phyloP scores from a whole-genome alignment of 768 basidiomycete genomes.

The Suillus sp. region DNA sequence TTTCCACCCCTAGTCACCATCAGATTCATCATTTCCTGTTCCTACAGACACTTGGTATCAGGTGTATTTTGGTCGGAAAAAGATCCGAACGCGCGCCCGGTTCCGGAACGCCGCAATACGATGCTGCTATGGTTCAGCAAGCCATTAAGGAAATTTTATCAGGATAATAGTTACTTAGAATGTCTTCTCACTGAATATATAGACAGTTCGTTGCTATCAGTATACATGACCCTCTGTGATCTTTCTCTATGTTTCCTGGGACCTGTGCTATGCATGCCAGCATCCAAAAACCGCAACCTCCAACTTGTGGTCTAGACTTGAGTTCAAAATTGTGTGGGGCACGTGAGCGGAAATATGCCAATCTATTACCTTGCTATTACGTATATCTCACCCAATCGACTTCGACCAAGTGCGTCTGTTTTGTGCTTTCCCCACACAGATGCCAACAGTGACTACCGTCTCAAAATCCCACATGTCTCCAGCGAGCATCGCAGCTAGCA shows the following conservation, averaged over 20 bases:
- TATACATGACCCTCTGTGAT: not conserved
- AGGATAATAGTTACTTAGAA: slow-evolving; percentile 3
- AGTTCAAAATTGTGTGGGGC: not conserved
- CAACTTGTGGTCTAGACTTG: not conserved
- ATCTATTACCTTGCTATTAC: slow-evolving; percentile 2
- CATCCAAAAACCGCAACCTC: not conserved
- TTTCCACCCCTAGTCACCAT: slow-evolving; percentile 10
- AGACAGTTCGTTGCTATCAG: not conserved
- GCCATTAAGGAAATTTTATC: slow-evolving; percentile 41
- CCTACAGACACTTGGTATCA: slow-evolving; percentile 57
- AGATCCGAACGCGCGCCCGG: slow-evolving; percentile 21
- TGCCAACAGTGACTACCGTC: not conserved
- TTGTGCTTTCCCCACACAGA: not conserved
- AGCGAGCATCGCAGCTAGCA: not conserved
- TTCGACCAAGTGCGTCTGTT: not conserved
- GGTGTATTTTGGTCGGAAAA: slow-evolving; percentile 52
- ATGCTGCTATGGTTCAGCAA: slow-evolving; percentile 45
- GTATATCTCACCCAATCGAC: not conserved
- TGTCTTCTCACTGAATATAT: not conserved
- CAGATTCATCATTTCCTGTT: slow-evolving; percentile 8
- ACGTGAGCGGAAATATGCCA: not conserved
- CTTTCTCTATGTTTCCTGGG: not conserved
- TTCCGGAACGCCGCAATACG: slow-evolving; percentile 40
- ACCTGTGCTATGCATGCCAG: not conserved
- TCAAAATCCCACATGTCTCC: slow-evolving; percentile 1